Evolutionary conservation across 2,329 filamentous ascomycete genomes (phyloP), one percentile per base, ranked within the genome.

Genomic region (Orbilia javanica): DNA sequence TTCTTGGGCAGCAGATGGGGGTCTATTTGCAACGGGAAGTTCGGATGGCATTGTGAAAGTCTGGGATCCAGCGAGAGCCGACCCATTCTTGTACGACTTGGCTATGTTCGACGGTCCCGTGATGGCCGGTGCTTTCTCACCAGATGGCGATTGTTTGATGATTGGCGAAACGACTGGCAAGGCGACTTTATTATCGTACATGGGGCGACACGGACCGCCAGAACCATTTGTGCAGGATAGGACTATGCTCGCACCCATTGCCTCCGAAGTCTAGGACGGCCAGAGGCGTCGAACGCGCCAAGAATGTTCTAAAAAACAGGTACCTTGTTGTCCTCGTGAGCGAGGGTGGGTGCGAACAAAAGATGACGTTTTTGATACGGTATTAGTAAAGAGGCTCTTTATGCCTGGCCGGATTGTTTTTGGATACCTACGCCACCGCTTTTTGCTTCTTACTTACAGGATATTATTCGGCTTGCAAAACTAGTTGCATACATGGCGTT

Each of bases 31-130:
- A 29, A 82, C 81, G 22, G 81, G 81, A 36, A 73, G 80, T 44
- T 80, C 79, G 42, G 81, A 82, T 66, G 81, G 81, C 3, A 44
- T 79, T 1, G 76, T 82, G 1, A 82, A 82, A 62, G 77, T 81
- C n/a, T 82, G 81, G 81, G 81, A 82, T 44, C 65, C 80, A 29
- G 63, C 60, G 29, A 62, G 76, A 62, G 79, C 69, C 27, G 68
- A 80, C 13, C 77, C 81, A 1, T 81, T 81, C 48, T 25, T 81
- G 15, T 67, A 71, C 22, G 70, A 81, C 57, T 78, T 82, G n/a
- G 80, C 79, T 10, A 75, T 65, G 15, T 78, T 81, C 11, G 62
- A 80, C 39, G 72, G 71, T 29, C 81, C 81, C 15, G 78, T 82
- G 27, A 82, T 82, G 81, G 79, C 74, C 25, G 81, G 80, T 11